Evolutionary conservation across 805 yeast species (phyloP).

Genomic region (Ascoidea rubescens): DNA sequence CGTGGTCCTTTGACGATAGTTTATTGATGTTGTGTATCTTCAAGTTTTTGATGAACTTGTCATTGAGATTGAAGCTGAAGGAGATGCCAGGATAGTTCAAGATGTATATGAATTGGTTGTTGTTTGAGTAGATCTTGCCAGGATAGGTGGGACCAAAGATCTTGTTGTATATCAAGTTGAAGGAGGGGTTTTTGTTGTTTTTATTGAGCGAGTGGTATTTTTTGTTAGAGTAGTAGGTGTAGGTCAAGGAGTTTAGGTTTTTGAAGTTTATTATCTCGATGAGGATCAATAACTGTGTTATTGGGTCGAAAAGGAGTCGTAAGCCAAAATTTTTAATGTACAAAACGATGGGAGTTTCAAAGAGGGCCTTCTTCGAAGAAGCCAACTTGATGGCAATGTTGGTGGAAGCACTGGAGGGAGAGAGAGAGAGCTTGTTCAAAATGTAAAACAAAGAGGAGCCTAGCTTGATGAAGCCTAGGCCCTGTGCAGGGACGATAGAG

Average conservation of each 20-base stretch:
- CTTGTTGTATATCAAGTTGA: conserved; percentile 34
- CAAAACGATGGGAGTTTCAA: conserved; percentile 7
- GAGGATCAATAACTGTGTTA: conserved; percentile 3
- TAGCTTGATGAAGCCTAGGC: not conserved
- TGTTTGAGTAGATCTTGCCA: conserved; percentile 21
- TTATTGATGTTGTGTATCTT: too few relatives aligned
- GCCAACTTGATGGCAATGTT: conserved; percentile 2
- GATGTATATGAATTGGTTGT: conserved; percentile 25
- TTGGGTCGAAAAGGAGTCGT: conserved; percentile 6
- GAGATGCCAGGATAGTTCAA: conserved; percentile 37
- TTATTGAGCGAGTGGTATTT: conserved; percentile 1
- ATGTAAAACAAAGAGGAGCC: not conserved
- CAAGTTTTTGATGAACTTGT: too few relatives aligned
- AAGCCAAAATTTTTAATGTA: conserved; percentile 7
- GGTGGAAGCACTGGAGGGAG: not conserved
- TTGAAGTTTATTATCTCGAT: conserved; percentile 8
- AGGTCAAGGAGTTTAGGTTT: not conserved
- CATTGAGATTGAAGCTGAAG: not conserved
- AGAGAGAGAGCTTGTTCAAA: too few relatives aligned
- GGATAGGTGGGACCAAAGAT: conserved; percentile 48
- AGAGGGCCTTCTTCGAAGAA: conserved; percentile 2
- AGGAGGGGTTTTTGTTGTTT: conserved; percentile 7
- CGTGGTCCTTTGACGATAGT: not conserved
- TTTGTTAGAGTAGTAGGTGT: conserved; percentile 1
- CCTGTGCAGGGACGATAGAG: not conserved